These are phyloP conservation scores for Pseudocercospora musae DNA, from an alignment of 2,329 filamentous ascomycete species.

Conservation along the genomic window DNA sequence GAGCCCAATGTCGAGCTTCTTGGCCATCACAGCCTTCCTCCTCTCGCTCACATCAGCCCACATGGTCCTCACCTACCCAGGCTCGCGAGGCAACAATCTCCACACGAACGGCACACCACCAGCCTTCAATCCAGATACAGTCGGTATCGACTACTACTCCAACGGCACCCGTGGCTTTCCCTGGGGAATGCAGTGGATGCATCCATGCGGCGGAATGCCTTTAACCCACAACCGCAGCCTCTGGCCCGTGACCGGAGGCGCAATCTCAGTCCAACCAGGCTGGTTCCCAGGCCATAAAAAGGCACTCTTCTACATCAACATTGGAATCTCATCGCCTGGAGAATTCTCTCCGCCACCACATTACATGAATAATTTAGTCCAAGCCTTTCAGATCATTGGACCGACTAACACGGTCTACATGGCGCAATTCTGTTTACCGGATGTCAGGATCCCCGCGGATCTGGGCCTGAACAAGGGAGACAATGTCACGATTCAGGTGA, in stretches of 20 bases:
- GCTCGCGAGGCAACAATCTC: background rate
- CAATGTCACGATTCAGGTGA: background rate
- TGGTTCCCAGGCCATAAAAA: background rate
- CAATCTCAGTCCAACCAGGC: background rate
- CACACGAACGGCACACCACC: background rate
- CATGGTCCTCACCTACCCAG: background rate
- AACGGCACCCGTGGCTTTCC: background rate
- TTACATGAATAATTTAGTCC: background rate
- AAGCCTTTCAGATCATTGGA: background rate
- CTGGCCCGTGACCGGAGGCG: background rate
- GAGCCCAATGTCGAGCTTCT: background rate
- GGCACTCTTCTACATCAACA: background rate
- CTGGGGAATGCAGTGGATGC: background rate
- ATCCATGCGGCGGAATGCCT: background rate
- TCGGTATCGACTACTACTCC: background rate
- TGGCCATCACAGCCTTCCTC: background rate
- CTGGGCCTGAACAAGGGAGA: background rate
- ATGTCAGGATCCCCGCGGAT: background rate
- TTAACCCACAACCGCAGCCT: background rate
- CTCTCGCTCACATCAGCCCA: background rate
- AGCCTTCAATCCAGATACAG: background rate
- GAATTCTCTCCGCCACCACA: background rate
- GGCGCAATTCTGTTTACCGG: background rate
- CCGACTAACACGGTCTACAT: background rate
- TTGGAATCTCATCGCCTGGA: background rate